Conservation (phyloP, 176 grass and related monocot genomes). For the Juncus inflexus region DNA sequence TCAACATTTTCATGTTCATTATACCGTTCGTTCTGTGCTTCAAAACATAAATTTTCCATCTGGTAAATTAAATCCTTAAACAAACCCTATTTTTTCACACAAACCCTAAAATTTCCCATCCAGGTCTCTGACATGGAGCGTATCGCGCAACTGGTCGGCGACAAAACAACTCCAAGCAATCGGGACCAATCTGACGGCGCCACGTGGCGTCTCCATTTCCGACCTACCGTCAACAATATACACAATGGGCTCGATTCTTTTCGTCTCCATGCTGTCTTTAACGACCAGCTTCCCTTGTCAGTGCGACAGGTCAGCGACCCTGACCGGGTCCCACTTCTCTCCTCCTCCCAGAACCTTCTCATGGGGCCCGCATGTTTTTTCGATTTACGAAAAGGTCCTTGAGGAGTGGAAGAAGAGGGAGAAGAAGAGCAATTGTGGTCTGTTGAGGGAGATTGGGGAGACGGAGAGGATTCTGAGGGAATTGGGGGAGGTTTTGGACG, state of each 20-base stretch:
- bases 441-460: conserved; percentile 86
- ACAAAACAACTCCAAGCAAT: conserved; percentile 89
- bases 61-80: too few species aligned
- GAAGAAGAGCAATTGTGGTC: conserved; percentile 55
- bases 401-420: conserved; percentile 96
- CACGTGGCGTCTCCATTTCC: conserved; percentile 41
- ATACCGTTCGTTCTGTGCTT: too few species aligned
- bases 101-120: too few species aligned
- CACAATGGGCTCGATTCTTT: conserved; percentile 62
- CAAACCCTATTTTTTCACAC: not conserved
- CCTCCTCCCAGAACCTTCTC: conserved; percentile 52
- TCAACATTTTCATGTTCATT: too few species aligned
- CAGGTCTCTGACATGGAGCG: conserved; percentile 79
- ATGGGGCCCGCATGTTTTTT: conserved; percentile 38
- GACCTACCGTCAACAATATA: conserved; percentile 50
- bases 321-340: conserved; percentile 52
- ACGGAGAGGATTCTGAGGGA: conserved; percentile 68
- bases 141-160: conserved; percentile 86
- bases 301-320: conserved; percentile 50
- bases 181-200: conserved; percentile 47
- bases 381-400: conserved; percentile 61
- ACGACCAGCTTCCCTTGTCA: conserved; percentile 83
- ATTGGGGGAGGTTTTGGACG: conserved; percentile 62
- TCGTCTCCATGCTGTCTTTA: conserved; percentile 56
- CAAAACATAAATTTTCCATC: too few species aligned